Evolutionary conservation across 2,329 filamentous ascomycete genomes (phyloP).

Genomic region (Sporothrix globosa): DNA sequence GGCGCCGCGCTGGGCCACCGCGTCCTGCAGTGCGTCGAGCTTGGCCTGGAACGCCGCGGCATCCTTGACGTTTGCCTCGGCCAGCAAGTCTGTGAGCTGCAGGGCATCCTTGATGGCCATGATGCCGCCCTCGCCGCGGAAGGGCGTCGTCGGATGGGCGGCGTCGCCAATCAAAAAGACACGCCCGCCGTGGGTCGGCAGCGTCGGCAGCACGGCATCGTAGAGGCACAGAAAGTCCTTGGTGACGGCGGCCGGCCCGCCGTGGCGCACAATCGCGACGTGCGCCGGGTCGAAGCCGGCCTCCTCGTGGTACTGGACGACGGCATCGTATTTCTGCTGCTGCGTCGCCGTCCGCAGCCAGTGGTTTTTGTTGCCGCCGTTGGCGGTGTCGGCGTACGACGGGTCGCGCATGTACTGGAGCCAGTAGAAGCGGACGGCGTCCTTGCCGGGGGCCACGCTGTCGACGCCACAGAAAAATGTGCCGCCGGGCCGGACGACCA

Average conservation of each 20-base stretch:
- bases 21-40: constrained; percentile 39
- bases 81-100: constrained; percentile 39
- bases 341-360: constrained; percentile 39
- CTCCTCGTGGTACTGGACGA: constrained; percentile 16
- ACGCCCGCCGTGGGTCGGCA: constrained; percentile 41
- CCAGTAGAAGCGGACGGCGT: constrained; percentile 42
- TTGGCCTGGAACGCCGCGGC: constrained; percentile 30
- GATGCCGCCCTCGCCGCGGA: constrained; percentile 54
- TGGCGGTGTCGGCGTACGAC: constrained; percentile 24
- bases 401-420: constrained; percentile 36
- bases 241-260: constrained; percentile 43
- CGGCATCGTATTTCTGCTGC: constrained; percentile 31
- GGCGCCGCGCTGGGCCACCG: constrained; percentile 39
- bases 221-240: constrained; percentile 31
- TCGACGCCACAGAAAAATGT: constrained; percentile 40
- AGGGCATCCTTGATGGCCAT: constrained; percentile 49
- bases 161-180: constrained; percentile 51
- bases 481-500: constrained; percentile 33
- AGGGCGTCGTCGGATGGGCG: constrained; percentile 53
- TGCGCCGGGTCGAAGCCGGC: constrained; percentile 31
- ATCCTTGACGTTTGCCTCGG: constrained; percentile 23
- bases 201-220: constrained; percentile 43
- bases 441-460: constrained; percentile 34
- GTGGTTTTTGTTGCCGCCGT: constrained; percentile 39
- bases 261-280: constrained; percentile 39